Evolutionary conservation across 2,329 filamentous ascomycete species (phyloP).

Genomic region (Penicillium sp.): DNA sequence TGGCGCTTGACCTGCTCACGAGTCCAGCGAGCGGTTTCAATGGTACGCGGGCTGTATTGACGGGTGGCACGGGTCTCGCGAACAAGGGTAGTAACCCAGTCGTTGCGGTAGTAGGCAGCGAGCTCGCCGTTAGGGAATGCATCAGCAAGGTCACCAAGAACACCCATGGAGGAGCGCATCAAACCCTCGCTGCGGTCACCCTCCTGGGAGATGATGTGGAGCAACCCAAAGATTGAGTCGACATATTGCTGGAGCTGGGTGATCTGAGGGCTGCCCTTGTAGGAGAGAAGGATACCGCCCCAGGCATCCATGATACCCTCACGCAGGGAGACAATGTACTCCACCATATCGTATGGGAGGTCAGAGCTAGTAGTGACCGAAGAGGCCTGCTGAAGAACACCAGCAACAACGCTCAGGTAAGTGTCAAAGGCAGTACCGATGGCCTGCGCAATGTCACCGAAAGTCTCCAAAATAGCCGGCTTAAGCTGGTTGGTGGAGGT

Average conservation of each 20-base stretch:
- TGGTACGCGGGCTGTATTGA: constrained; percentile 80
- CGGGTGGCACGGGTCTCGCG: constrained; percentile 89
- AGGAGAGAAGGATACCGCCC: constrained; percentile 92
- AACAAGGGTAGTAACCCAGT: constrained; percentile 87
- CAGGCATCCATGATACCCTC: constrained; percentile 99
- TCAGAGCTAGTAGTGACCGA: constrained; percentile 77
- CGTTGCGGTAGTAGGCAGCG: constrained; percentile 78
- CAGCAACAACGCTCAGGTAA: constrained; percentile 87
- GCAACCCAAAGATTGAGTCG: constrained; percentile 80
- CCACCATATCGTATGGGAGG: constrained; percentile 89
- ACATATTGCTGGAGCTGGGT: constrained; percentile 74
- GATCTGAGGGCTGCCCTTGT: constrained; percentile 68
- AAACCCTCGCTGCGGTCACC: constrained; percentile 87
- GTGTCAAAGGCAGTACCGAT: constrained; percentile 91
- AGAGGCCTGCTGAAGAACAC: constrained; percentile 90
- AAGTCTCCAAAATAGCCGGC: constrained; percentile 95
- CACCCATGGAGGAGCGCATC: constrained; percentile 93
- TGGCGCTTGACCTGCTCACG: constrained; percentile 97
- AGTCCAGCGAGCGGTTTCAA: constrained; percentile 95
- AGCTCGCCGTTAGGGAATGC: constrained; percentile 91
- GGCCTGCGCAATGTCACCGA: constrained; percentile 94
- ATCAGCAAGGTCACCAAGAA: constrained; percentile 85
- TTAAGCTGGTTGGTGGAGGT: constrained; percentile 87
- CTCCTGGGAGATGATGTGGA: constrained; percentile 78
- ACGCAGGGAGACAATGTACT: constrained; percentile 90